A percentile compares a stretch with the other conserved stretches of the same genome.
These are phyloP conservation scores for Trichoderma lentiforme DNA, from an alignment of 2,329 filamentous ascomycete species.

Conservation along the genomic window DNA sequence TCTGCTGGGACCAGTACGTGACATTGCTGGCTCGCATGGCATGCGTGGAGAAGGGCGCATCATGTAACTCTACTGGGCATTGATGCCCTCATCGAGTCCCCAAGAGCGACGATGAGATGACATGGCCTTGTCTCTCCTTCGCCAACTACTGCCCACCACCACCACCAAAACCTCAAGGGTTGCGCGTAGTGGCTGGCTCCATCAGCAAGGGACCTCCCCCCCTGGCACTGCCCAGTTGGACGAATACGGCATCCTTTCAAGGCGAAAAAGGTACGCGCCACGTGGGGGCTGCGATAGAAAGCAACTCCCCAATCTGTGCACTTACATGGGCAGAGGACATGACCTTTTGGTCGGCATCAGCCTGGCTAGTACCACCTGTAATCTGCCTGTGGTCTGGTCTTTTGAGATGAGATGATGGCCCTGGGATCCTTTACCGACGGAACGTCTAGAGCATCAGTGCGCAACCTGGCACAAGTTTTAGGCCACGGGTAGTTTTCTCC, in stretches of 20 bases:
- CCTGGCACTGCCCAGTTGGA: background rate
- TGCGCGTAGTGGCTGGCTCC: background rate
- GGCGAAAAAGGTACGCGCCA: slow-evolving; percentile 14
- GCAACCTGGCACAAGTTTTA: background rate
- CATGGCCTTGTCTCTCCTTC: background rate
- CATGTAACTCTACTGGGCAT: slow-evolving; percentile 3
- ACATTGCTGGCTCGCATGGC: slow-evolving; percentile 1
- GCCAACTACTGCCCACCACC: background rate
- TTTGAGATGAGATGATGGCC: slow-evolving; percentile 5
- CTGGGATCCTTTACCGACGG: slow-evolving; percentile 7
- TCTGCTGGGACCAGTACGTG: background rate
- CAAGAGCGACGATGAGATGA: background rate
- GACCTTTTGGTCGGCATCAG: background rate
- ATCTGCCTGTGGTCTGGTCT: background rate
- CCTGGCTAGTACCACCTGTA: background rate
- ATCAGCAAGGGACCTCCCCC: background rate
- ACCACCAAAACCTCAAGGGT: background rate
- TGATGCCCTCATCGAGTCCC: background rate
- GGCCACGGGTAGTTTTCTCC: background rate
- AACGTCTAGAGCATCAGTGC: slow-evolving; percentile 3
- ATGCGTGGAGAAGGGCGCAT: slow-evolving; percentile 8
- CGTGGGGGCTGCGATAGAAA: slow-evolving; percentile 13
- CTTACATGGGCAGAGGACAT: background rate
- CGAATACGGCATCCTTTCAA: slow-evolving; percentile 16
- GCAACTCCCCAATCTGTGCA: slow-evolving; percentile 12